Percentiles rank a stretch among this genome's conserved stretches.
Evolutionary conservation across 2,329 filamentous ascomycete genomes (phyloP).

Genomic region (Fusarium nisikadoi): DNA sequence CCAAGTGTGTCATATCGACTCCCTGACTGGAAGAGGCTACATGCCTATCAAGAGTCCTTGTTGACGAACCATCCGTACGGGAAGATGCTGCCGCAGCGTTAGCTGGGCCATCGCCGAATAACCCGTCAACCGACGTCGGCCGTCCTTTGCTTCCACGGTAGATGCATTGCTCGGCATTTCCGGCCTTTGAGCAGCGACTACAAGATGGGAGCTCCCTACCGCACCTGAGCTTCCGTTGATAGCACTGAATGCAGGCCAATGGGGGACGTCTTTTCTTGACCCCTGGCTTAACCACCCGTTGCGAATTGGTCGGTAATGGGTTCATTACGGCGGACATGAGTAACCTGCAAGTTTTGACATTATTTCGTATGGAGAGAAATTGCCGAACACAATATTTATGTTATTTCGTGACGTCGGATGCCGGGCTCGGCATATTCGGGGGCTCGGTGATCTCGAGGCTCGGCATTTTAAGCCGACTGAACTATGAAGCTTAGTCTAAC

Average conservation of each 20-base stretch:
- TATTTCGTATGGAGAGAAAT: accelerated
- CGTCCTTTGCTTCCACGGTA: background rate
- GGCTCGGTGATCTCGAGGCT: background rate
- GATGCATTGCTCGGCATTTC: background rate
- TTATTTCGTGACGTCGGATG: background rate
- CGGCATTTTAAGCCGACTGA: background rate
- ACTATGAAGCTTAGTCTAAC: background rate
- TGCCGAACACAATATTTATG: background rate
- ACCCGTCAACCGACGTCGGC: background rate
- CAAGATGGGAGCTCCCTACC: background rate
- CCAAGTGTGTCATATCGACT: background rate
- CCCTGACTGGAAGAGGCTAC: accelerated
- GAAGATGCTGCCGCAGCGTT: background rate
- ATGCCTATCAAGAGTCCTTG: accelerated
- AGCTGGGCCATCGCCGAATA: accelerated
- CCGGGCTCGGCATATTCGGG: background rate
- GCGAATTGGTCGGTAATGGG: background rate
- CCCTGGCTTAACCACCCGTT: background rate
- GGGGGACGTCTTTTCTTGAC: background rate
- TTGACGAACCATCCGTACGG: background rate
- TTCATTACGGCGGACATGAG: background rate
- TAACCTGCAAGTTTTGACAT: accelerated
- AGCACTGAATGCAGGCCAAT: background rate
- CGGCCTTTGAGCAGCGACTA: background rate
- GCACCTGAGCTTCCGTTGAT: background rate